Evolutionary conservation across 768 basidiomycete genomes (phyloP), one percentile per base, ranked within the genome.

Genomic region (button mushroom (Agaricus bisporus)): DNA sequence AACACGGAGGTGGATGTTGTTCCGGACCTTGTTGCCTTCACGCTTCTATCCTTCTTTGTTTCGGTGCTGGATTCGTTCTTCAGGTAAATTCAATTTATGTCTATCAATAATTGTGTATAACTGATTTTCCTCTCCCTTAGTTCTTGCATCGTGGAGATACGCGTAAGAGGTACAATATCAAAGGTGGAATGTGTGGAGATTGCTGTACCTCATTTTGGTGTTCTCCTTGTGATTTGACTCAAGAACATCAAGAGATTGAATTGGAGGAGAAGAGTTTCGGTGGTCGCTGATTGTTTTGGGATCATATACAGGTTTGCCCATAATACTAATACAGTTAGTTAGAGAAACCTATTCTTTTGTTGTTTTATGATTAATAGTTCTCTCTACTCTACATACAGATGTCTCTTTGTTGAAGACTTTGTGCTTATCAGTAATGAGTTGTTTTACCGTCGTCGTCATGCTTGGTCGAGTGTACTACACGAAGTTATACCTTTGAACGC

Each of bases 211-310:
- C 73, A 0, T 69, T 63, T 20, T 80, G 66, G 58, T 81, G 79
- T 60, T 57, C 60, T 0, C 70, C 78, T 15, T 82, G 80, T 60
- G 70, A 69, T 10, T 73, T 81, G 42, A 68, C 69, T 0, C 79
- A 81, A 60, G 78, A 76, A 55, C 66, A 66, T 28, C 67, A 70
- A 28, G 78, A 81, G 56, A 56, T 81, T 10, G 70, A 72, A 60
- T 62, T 75, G 50, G 78, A 80, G 59, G 78, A 79, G 63, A 63
- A 65, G 55, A 73, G 69, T 52, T 62, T 64, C 41, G 57, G 59
- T 48, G 22, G 22, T 22, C 22, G 22, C 4, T 22, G 22, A 22
- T 22, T 22, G 4, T 2, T 22, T 22, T 22, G 2, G 2, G 22
- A 22, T 22, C 22, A 4, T 22, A 2, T 22, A 22, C 22, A 22